phyloP scores from a whole-genome alignment of 2,329 filamentous ascomycete species.

The Clonostachys solani region DNA sequence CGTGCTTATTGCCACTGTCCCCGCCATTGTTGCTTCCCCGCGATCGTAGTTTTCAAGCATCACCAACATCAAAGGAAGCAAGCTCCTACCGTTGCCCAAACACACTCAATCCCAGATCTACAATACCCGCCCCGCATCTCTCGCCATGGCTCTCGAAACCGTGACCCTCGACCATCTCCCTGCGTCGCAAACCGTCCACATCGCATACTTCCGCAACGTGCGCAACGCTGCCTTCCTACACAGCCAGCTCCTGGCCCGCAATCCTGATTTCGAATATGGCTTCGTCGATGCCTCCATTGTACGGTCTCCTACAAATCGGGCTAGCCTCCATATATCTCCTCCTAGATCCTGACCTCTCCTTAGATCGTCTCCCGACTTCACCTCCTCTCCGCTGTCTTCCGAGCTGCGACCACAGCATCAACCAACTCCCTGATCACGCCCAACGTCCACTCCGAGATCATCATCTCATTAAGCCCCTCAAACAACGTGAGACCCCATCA shows the following conservation, averaged over 20 bases:
- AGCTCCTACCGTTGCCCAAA: too few relatives aligned
- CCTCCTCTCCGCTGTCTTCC: slow-evolving; percentile 70
- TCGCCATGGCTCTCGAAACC: slow-evolving; percentile 54
- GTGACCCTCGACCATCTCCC: slow-evolving; percentile 75
- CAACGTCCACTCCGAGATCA: slow-evolving; percentile 86
- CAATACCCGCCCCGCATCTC: too few relatives aligned
- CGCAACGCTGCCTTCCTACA: slow-evolving; percentile 75
- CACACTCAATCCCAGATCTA: too few relatives aligned
- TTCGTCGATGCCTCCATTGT: slow-evolving; percentile 84
- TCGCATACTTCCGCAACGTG: slow-evolving; percentile 72
- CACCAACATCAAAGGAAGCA: too few relatives aligned
- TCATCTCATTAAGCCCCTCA: slow-evolving; percentile 73
- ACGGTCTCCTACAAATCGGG: slow-evolving; percentile 19
- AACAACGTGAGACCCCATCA: slow-evolving; percentile 60
- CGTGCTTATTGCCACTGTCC: too few relatives aligned
- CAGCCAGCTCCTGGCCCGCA: slow-evolving; percentile 79
- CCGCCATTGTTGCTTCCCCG: too few relatives aligned
- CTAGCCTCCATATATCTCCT: neutral
- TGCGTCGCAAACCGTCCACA: slow-evolving; percentile 59
- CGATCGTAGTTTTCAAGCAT: too few relatives aligned
- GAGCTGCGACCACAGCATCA: slow-evolving; percentile 65
- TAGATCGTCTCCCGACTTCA: slow-evolving; percentile 71
- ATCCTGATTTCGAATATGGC: slow-evolving; percentile 85
- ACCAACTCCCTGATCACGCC: slow-evolving; percentile 66
- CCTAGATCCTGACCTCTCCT: neutral